Base-by-base conservation (phyloP, 345 rosid genomes). In the Ceriops tagal region DNA sequence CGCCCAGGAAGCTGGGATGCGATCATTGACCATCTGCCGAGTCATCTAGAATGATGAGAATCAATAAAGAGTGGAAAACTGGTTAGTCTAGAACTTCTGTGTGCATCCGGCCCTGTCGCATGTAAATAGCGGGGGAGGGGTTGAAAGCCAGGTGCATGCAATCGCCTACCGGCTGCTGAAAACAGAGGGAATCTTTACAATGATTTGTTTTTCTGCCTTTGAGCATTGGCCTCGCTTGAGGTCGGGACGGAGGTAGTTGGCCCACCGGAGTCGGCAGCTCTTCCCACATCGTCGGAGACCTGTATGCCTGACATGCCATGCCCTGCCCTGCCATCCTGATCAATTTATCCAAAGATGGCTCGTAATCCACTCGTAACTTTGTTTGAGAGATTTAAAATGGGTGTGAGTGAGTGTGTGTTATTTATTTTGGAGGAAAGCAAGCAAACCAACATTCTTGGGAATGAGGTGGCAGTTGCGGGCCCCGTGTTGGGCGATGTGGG, bases 1-100 rank as follows among this genome's bases (percentile, higher is more conserved):
- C 98, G 88, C 27, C 99, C 97, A 0, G 92, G 92, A 76, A 90
- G 79, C 68, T 90, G 98, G 35, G 97, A 96, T n/a, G 99, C 99
- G 13, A 90, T 90, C 47, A 90, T 61, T 26, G 98, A 87, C 97
- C 98, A 92, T 70, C 98, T 95, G 86, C 58, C 46, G 30, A 22
- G 26, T 62, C n/a, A 28, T 70, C 19, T 5, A 32, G 61, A 37
- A 43, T 11, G 47, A 2, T 43, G 3, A 43, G 47, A 39, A n/a
- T n/a, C n/a, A n/a, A n/a, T n/a, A n/a, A n/a, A 43, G 47, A 43
- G 47, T 43, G 47, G 47, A 43, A 43, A 11, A 43, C 47, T 11
- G 18, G 18, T 3, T 2, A 11, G 13, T 0, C 46, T 37, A 37
- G 46, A 37, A 43, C 16, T 43, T 2, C 3, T 10, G 18, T 43